Evolutionary conservation across 345 rosid species (phyloP).

Genomic region (Pugionium cornutum): DNA sequence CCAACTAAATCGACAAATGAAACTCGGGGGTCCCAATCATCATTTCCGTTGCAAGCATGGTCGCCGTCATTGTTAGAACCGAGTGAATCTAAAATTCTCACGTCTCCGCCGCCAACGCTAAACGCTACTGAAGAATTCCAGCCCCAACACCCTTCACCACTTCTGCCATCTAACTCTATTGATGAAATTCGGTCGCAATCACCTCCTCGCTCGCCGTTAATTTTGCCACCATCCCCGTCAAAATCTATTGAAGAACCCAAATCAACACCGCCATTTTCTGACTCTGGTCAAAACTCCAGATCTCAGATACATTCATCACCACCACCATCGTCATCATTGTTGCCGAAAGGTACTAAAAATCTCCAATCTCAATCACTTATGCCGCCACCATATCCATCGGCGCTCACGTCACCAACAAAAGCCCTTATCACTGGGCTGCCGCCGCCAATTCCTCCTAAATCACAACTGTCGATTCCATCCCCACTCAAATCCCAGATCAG

Average conservation of each 20-base stretch:
- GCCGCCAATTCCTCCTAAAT: background rate
- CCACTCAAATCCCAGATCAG: constrained; percentile 2
- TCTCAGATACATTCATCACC: constrained; percentile 13
- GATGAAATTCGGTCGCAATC: background rate
- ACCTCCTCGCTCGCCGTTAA: background rate
- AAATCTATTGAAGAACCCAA: constrained; percentile 4
- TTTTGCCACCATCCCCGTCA: background rate
- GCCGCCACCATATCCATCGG: background rate
- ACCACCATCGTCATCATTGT: background rate
- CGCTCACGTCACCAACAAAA: background rate
- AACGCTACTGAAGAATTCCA: background rate
- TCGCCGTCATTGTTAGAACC: too few species aligned
- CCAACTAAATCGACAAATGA: too few species aligned
- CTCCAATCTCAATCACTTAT: constrained; percentile 5
- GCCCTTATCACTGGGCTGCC: background rate
- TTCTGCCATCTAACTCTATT: constrained; percentile 9
- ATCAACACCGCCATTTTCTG: background rate
- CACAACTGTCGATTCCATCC: background rate
- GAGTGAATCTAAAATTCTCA: too few species aligned
- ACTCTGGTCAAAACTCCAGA: background rate
- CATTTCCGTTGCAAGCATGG: too few species aligned
- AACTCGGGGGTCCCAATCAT: too few species aligned
- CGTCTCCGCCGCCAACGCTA: constrained; percentile 2
- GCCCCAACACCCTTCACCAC: constrained; percentile 14
- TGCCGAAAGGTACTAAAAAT: constrained; percentile 10